Base-by-base conservation (phyloP, 371 early-diverging fungal species). In the Mucor irregularis region DNA sequence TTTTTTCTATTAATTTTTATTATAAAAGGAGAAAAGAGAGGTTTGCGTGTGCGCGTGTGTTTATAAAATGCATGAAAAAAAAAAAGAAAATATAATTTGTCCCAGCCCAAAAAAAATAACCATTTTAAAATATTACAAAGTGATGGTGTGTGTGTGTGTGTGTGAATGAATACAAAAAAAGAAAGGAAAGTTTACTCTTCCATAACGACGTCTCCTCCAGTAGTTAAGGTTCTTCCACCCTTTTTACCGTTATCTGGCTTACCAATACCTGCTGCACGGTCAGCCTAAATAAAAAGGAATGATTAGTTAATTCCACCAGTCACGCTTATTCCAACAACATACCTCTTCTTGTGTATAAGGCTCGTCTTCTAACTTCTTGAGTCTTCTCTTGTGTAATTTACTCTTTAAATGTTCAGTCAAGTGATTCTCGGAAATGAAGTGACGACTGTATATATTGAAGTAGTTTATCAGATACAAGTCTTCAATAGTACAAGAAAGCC, bases 291-390 rank as follows among this genome's bases (percentile, higher is more conserved):
- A 39, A 40, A 55, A 19, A 9, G 17, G 2, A 17, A 6, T 19
- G 19, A 17, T 38, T 38, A 38, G 19, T 17, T 7, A 35, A 14
- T n/a, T n/a, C n/a, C n/a, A n/a, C n/a, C n/a, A n/a, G n/a, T n/a
- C n/a, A n/a, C n/a, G n/a, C n/a, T n/a, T n/a, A n/a, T n/a, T 5
- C 30, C 11, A 25, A 21, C 13, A 6, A 33, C 35, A 61, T 42
- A 94, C 94, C 71, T 96, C 96, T 69, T 86, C 84, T 66, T 93
- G 94, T 24, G 95, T 92, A 69, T 91, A 96, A 8, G 93, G 87
- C 22, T 79, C 82, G n/a, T 84, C 92, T 60, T 89, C 82, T 16
- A 94, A 69, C 26, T 82, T 68, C 70, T 91, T 93, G 46, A 94
- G 54, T 48, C 92, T 64, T 62, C 68, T 74, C 67, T 82, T 82